Percentiles rank a stretch among this genome's conserved stretches.
These are phyloP conservation scores for Cordyceps fumosorosea DNA, from an alignment of 2,329 filamentous ascomycete genomes.

Conservation along the genomic window DNA sequence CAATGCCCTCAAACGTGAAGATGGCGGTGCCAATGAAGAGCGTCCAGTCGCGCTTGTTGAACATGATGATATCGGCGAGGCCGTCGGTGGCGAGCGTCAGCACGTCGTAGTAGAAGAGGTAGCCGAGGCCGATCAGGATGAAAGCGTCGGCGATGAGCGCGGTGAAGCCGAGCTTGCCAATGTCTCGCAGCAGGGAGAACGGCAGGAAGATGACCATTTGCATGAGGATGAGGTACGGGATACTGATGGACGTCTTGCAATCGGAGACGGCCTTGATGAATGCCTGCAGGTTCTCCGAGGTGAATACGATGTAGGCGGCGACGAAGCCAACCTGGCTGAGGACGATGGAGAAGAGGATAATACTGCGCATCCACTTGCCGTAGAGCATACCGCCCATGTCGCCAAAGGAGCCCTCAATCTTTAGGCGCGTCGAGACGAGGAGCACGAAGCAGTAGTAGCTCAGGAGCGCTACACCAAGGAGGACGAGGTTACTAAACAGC, in stretches of 20 bases:
- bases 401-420: constrained; percentile 89
- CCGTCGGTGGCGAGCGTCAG: constrained; percentile 71
- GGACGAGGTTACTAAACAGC: constrained; percentile 88
- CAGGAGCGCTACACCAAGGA: constrained; percentile 76
- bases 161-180: constrained; percentile 93
- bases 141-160: constrained; percentile 91
- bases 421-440: constrained; percentile 77
- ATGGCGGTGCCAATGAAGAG: constrained; percentile 98
- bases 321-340: constrained; percentile 94
- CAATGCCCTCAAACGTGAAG: constrained; percentile 97
- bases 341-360: constrained; percentile 89
- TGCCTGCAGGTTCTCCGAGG: constrained; percentile 88
- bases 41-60: constrained; percentile 91
- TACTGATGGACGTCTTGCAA: constrained; percentile 77
- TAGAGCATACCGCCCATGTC: constrained; percentile 92
- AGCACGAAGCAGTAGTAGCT: constrained; percentile 98
- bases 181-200: constrained; percentile 88
- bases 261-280: constrained; percentile 88
- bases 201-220: constrained; percentile 95
- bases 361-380: constrained; percentile 78
- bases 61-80: constrained; percentile 77
- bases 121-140: constrained; percentile 85
- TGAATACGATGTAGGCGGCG: constrained; percentile 93
- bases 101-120: constrained; percentile 94
- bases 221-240: constrained; percentile 85